Evolutionary conservation across 768 basidiomycete genomes (phyloP).

Genomic region (Cyclocybe cylindracea): DNA sequence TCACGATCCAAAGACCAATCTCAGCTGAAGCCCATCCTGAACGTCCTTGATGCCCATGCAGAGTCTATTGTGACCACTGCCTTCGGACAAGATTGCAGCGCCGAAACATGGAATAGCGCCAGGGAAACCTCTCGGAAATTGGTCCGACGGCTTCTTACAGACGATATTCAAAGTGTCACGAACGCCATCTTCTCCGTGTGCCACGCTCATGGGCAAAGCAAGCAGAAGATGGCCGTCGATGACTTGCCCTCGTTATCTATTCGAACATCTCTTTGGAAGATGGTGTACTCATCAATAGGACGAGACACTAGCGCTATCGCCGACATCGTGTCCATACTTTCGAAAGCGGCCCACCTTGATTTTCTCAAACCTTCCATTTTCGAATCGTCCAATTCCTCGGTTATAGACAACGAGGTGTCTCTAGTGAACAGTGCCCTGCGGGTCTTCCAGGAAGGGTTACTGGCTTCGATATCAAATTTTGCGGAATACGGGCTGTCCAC

Average conservation of each 20-base stretch:
- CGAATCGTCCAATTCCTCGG: conserved; percentile 28
- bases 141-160: conserved; percentile 28
- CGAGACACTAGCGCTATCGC: conserved; percentile 61
- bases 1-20: conserved; percentile 11
- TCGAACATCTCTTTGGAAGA: conserved; percentile 67
- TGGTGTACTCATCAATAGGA: conserved; percentile 59
- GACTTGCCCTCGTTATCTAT: conserved; percentile 39
- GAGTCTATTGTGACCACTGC: conserved; percentile 38
- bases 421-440: conserved; percentile 64
- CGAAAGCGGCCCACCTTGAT: conserved; percentile 69
- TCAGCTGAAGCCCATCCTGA: conserved; percentile 22
- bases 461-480: conserved; percentile 60
- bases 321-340: conserved; percentile 56
- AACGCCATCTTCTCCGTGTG: conserved; percentile 33
- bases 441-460: conserved; percentile 61
- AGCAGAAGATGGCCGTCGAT: conserved; percentile 11
- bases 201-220: conserved; percentile 25
- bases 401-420: conserved; percentile 37
- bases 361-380: conserved; percentile 55
- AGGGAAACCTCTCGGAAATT: conserved; percentile 35
- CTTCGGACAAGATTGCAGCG: conserved; percentile 32
- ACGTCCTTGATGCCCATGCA: conserved; percentile 41
- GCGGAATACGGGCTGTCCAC: conserved; percentile 59
- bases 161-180: conserved; percentile 32
- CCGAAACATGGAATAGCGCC: conserved; percentile 34